These are phyloP conservation scores for Astrothelium macrocarpum DNA, from an alignment of 495 filamentous ascomycete genomes.

Conservation along the genomic window DNA sequence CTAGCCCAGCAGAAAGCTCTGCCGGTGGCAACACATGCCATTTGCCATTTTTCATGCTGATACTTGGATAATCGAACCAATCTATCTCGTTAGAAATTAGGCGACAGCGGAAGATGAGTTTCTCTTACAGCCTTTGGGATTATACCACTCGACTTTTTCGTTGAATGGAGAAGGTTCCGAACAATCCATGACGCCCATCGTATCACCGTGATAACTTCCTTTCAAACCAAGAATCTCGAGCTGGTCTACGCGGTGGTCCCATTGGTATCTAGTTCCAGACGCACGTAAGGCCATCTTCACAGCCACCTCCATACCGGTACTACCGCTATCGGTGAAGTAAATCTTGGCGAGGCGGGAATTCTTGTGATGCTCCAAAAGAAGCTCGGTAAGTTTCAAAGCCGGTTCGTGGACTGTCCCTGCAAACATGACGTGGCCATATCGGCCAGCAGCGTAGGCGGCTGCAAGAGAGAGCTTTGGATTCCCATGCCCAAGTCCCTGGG, in stretches of 20 bases:
- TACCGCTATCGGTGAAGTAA: conserved; percentile 74
- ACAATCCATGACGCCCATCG: conserved; percentile 72
- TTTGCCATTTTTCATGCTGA: conserved; percentile 50
- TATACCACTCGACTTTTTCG: conserved; percentile 71
- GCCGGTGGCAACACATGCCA: conserved; percentile 54
- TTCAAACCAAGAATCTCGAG: conserved; percentile 61
- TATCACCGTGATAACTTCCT: conserved; percentile 73
- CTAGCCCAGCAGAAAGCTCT: conserved; percentile 39
- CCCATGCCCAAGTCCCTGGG: conserved; percentile 69
- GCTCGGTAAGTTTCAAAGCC: conserved; percentile 53
- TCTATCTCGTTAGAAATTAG: conserved; percentile 20
- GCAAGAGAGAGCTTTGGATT: conserved; percentile 56
- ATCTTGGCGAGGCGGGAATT: conserved; percentile 55
- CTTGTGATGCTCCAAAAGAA: conserved; percentile 43
- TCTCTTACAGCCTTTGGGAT: conserved; percentile 42
- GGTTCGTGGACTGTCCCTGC: conserved; percentile 63
- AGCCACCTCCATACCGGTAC: conserved; percentile 69
- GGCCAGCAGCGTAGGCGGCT: conserved; percentile 68
- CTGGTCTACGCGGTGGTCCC: conserved; percentile 42
- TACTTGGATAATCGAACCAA: conserved; percentile 66
- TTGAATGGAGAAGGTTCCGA: conserved; percentile 64
- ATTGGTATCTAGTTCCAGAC: conserved; percentile 48
- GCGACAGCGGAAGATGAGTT: background rate
- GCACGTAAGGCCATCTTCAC: conserved; percentile 70
- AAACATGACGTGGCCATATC: conserved; percentile 82